These are phyloP conservation scores for Sphaerulina vaccinii DNA, from an alignment of 2,329 filamentous ascomycete genomes.

Conservation along the genomic window DNA sequence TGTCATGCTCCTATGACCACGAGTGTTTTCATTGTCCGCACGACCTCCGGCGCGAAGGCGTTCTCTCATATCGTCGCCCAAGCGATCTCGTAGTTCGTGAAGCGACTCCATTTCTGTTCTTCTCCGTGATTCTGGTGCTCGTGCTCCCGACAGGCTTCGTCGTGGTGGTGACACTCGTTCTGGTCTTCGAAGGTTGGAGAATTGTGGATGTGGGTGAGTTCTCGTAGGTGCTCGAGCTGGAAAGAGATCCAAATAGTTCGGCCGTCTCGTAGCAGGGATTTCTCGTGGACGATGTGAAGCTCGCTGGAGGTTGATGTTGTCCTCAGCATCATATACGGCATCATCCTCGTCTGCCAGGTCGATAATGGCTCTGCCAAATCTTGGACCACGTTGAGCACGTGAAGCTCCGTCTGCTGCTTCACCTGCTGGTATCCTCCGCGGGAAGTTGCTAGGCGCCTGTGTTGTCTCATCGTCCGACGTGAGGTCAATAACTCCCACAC, in stretches of 20 bases:
- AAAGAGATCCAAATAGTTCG: conserved; percentile 15
- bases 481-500: conserved; percentile 38
- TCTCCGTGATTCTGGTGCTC: no score
- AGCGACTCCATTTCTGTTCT: conserved; percentile 14
- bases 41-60: no score
- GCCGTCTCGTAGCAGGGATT: conserved; percentile 10
- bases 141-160: no score
- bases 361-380: conserved; percentile 46
- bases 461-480: conserved; percentile 35
- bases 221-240: conserved; percentile 7
- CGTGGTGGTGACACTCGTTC: conserved; percentile 4
- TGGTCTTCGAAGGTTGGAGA: conserved; percentile 20
- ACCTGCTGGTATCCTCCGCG: neutral
- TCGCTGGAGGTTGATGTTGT: no score
- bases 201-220: conserved; percentile 19
- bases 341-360: conserved; percentile 35
- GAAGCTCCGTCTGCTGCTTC: conserved; percentile 22
- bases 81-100: conserved; percentile 44
- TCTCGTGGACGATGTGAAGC: conserved; percentile 8
- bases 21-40: neutral
- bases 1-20: conserved; percentile 23
- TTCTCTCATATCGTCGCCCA: no score
- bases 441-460: no score
- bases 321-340: conserved; percentile 15
- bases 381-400: conserved; percentile 41